Base-by-base conservation (phyloP, 139 green algal genomes). In the Picochlorum sp. region DNA sequence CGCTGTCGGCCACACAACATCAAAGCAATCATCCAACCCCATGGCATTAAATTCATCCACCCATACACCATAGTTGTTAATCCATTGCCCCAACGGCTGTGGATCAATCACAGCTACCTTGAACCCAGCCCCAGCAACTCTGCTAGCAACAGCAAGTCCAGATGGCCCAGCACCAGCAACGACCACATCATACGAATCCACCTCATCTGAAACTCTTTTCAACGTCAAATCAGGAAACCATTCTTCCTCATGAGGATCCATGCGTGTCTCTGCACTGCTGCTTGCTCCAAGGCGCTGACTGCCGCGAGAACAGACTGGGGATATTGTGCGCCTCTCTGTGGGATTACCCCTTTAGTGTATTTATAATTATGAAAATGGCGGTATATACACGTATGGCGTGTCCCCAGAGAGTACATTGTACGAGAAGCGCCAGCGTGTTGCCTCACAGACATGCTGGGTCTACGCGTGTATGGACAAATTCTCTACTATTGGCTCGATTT, bases 1-100 rank as follows among this genome's bases (percentile, higher is more conserved):
- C 18, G 93, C 91, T 58, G 83, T 81, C 2, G 76, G 71, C 93
- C 93, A 98, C 1, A 91, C 76, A 4, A 76, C 63, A n/a, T 93
- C 79, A 32, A 92, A 67, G 76, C 82, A 91, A 64, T 95, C 89
- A 6, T 83, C 78, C 57, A 96, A 67, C 0, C 90, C 89, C 87
- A 99, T 90, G 0, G 80, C 85, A 64, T 92, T 78, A 59, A 99
- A 97, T 79, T 99, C 94, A 58, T 99, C 94, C 3, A 91, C 69
- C 94, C 94, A 99, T 13, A 98, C 94, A 37, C 94, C 94, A 65
- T 98, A 99, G 67, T 98, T 99, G 73, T 98, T 98, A 3, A 86
- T 81, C 94, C 92, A 98, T 32, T 79, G 65, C 13, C 67, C 78
- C 18, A 86, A 63, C 3, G 91, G 92, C 0, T 78, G 57, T 1